Conservation (phyloP, 768 basidiomycete genomes). For the Lactifluus volemus region DNA sequence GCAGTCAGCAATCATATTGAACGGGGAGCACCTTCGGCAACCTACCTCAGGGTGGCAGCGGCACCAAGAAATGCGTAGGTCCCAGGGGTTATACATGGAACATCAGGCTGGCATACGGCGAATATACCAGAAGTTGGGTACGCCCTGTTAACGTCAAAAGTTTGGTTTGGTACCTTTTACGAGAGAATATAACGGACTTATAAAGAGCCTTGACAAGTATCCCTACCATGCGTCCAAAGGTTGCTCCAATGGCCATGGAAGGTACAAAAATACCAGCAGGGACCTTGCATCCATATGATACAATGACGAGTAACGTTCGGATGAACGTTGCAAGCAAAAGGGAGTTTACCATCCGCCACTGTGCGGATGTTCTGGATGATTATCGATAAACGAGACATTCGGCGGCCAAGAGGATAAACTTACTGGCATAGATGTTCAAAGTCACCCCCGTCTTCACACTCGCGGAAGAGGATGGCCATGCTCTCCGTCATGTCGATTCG, state of each 20-base stretch:
- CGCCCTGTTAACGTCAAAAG: conserved; percentile 40
- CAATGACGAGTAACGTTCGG: conserved; percentile 74
- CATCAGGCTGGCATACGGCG: conserved; percentile 81
- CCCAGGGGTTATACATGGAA: conserved; percentile 96
- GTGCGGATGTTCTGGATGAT: conserved; percentile 59
- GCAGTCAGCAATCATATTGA: neutral
- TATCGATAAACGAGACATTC: neutral
- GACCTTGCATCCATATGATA: conserved; percentile 94
- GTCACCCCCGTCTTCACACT: conserved; percentile 90
- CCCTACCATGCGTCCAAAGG: conserved; percentile 95
- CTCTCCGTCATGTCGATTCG: conserved; percentile 97
- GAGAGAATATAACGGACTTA: conserved; percentile 36
- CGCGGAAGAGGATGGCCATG: conserved; percentile 89
- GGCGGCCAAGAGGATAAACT: conserved; percentile 28
- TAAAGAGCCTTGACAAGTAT: conserved; percentile 94
- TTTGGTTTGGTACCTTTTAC: neutral
- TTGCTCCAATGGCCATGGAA: conserved; percentile 97
- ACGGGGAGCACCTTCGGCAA: neutral
- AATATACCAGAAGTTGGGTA: conserved; percentile 84
- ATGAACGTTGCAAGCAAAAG: conserved; percentile 86
- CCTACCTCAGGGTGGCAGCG: conserved; percentile 86
- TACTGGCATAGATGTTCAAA: conserved; percentile 94
- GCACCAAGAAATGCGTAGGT: conserved; percentile 98
- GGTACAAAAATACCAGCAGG: conserved; percentile 98
- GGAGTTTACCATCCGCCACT: conserved; percentile 94